phyloP scores from a whole-genome alignment of 2,329 filamentous ascomycete species.

The Emergomyces orientalis region DNA sequence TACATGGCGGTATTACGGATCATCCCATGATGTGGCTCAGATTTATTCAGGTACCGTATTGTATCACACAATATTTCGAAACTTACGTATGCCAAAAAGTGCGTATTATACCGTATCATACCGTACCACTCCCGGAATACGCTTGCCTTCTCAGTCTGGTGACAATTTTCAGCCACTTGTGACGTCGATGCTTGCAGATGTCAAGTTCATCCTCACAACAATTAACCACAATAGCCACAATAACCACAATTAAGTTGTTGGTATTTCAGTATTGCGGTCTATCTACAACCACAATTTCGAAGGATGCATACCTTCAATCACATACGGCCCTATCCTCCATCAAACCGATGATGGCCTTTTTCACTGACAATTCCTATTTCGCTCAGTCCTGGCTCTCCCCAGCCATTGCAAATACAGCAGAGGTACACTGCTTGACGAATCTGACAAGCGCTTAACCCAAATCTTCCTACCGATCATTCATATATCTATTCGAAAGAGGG shows the following conservation, averaged over 20 bases:
- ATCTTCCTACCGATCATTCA: background rate
- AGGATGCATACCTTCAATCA: background rate
- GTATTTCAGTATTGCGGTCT: background rate
- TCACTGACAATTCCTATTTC: background rate
- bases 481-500: background rate
- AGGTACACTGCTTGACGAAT: background rate
- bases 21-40: background rate
- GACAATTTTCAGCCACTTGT: constrained; percentile 7
- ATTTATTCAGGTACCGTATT: background rate
- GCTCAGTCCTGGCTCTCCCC: background rate
- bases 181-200: constrained; percentile 1
- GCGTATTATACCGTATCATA: background rate
- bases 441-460: background rate
- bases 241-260: background rate
- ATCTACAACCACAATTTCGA: background rate
- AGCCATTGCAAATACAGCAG: background rate
- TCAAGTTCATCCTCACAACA: background rate
- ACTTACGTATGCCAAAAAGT: background rate
- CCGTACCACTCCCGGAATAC: background rate
- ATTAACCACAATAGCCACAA: background rate
- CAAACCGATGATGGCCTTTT: constrained; percentile 3
- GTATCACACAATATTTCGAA: background rate
- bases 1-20: background rate
- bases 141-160: background rate
- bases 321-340: background rate